Evolutionary conservation across 495 filamentous ascomycete genomes (phyloP), one percentile per base, ranked within the genome.

Genomic region (Penicillium robsamsonii): DNA sequence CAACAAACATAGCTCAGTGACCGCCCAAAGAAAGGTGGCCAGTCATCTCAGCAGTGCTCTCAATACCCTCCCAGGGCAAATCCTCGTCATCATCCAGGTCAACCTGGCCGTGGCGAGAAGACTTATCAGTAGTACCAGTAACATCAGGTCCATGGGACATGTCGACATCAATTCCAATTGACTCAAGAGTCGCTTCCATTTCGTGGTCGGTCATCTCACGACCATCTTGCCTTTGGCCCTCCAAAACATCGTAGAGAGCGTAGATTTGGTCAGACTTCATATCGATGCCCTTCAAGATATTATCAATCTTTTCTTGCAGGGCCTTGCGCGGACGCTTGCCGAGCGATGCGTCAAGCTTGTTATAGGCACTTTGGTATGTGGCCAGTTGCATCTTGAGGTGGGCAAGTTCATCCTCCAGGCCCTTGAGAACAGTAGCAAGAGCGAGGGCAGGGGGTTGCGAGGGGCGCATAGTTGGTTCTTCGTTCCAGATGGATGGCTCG

Each of bases 211-310:
- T 84, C 77, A 92, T 86, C 50, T 85, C 74, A 55, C 83, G 79
- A 1, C 83, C 85, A 20, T 79, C 76, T 49, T 77, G 69, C 74
- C 87, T 89, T 65, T 88, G 86, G 9, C 88, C 91, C 67, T 96
- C 93, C 9, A 96, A 80, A 8, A 96, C 91, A 64, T 97, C 93
- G 57, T 95, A 91, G 7, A 97, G 77, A 8, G 83, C 80, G 67
- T 97, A 97, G 41, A 97, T 86, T 66, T 95, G 89, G 55, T 92
- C 89, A n/a, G 85, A 83, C 69, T 93, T 92, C 56, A 79, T 75
- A 65, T 94, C 89, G 41, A 92, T 84, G 50, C 82, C 80, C 47
- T 76, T 76, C 35, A 87, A 67, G 25, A 92, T 57, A 53, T 77
- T 76, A 60, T 86, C 81, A 38, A 95, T 87, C 60, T 86, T 84